Conservation (phyloP, 306 rosid genomes). For the Trifolium fragiferum region DNA sequence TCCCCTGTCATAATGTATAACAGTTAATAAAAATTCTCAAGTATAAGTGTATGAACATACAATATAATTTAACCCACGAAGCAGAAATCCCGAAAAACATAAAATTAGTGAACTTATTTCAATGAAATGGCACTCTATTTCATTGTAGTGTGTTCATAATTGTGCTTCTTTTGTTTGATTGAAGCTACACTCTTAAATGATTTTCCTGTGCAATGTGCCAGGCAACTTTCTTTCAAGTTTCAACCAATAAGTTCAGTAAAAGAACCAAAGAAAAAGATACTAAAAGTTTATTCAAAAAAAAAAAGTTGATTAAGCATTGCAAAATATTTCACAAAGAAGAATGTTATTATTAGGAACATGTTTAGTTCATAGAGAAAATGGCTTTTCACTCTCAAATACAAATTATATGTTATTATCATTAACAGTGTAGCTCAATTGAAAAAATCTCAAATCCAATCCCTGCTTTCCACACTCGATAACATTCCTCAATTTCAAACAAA, state of each 20-base stretch:
- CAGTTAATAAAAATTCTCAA: slow-evolving; percentile 35
- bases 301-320: neutral
- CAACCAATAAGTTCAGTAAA: slow-evolving; percentile 5
- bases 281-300: too few relatives aligned
- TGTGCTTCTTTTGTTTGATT: neutral
- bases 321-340: slow-evolving; percentile 12
- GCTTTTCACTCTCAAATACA: neutral
- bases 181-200: neutral
- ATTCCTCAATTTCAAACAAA: slow-evolving; percentile 16
- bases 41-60: slow-evolving; percentile 8
- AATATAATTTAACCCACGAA: slow-evolving; percentile 33
- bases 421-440: neutral
- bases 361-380: slow-evolving; percentile 16
- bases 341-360: neutral
- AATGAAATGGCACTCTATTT: neutral
- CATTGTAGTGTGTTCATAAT: neutral
- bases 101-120: slow-evolving; percentile 16
- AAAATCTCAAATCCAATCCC: slow-evolving; percentile 18
- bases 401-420: neutral
- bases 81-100: slow-evolving; percentile 9
- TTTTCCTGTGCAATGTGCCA: neutral
- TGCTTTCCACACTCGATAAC: neutral
- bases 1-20: slow-evolving; percentile 67
- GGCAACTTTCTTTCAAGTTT: neutral
- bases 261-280: neutral